Conservation (phyloP, 2,329 filamentous ascomycete species). For the Calonectria pteridis region DNA sequence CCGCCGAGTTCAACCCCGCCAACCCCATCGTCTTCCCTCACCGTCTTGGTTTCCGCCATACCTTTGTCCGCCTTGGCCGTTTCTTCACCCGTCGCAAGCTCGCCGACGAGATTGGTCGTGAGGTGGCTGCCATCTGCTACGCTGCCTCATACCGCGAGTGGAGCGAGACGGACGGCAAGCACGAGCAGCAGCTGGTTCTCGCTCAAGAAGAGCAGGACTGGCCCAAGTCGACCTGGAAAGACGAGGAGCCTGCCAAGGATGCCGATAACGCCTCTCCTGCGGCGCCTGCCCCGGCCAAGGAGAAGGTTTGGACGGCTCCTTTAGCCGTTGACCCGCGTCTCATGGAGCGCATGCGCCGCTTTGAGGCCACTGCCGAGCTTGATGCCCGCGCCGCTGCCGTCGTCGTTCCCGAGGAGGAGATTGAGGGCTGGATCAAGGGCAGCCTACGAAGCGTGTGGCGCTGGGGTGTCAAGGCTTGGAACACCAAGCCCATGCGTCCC, state of each 20-base stretch:
- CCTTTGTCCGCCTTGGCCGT: conserved; percentile 85
- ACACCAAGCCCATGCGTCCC: conserved; percentile 54
- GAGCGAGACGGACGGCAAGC: conserved; percentile 55
- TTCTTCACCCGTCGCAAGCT: conserved; percentile 87
- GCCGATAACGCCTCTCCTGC: conserved; percentile 54
- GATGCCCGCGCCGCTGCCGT: conserved; percentile 75
- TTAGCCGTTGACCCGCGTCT: conserved; percentile 84
- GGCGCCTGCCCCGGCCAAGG: conserved; percentile 60
- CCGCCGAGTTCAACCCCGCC: conserved; percentile 79
- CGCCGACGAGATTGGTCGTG: conserved; percentile 88
- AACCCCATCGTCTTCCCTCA: conserved; percentile 84
- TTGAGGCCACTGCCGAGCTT: conserved; percentile 77
- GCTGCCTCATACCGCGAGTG: conserved; percentile 67
- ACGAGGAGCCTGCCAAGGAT: conserved; percentile 55
- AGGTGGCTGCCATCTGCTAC: conserved; percentile 88
- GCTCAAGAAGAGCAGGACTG: conserved; percentile 82
- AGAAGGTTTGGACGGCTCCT: conserved; percentile 81
- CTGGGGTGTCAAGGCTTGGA: conserved; percentile 60
- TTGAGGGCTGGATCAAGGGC: conserved; percentile 78
- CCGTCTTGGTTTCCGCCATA: conserved; percentile 92
- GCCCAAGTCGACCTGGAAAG: conserved; percentile 82
- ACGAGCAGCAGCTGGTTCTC: conserved; percentile 67
- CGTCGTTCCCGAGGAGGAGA: conserved; percentile 73
- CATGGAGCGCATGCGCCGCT: conserved; percentile 82
- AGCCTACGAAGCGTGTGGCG: conserved; percentile 65